These are phyloP conservation scores for Leishmania amazonensis DNA, from an alignment of 208 protist species.

Conservation along the genomic window DNA sequence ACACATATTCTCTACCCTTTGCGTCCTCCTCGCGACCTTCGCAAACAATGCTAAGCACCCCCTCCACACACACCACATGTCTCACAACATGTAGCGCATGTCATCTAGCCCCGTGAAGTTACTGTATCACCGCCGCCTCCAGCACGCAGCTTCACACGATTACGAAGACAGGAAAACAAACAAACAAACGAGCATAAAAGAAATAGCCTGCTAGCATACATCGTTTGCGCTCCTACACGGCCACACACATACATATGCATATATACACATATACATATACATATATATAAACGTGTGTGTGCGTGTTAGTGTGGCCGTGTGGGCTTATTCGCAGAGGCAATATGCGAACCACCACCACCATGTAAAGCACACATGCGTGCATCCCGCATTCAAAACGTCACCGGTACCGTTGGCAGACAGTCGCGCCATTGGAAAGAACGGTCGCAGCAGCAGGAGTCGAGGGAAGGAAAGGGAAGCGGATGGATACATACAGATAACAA, in stretches of 20 bases:
- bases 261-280: not conserved
- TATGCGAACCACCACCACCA: not conserved
- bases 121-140: not conserved
- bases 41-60: not conserved
- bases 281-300: not conserved
- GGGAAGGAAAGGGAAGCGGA: not conserved
- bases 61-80: too few species aligned
- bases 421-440: not conserved
- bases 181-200: not conserved
- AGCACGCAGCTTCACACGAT: not conserved
- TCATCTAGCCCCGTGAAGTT: not conserved
- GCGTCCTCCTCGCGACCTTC: not conserved
- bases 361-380: not conserved
- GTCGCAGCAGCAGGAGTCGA: not conserved
- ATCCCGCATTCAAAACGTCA: not conserved
- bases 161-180: not conserved
- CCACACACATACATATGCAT: not conserved
- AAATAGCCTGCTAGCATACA: not conserved
- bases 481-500: slow-evolving; percentile 4
- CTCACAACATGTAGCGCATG: too few species aligned
- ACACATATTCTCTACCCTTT: not conserved
- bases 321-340: too few species aligned
- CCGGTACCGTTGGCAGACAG: not conserved
- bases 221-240: not conserved
- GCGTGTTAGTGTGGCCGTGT: too few species aligned